These are phyloP conservation scores for Apiotrichum mycotoxinovorans DNA, from an alignment of 1,284 basidiomycete species.

Conservation along the genomic window DNA sequence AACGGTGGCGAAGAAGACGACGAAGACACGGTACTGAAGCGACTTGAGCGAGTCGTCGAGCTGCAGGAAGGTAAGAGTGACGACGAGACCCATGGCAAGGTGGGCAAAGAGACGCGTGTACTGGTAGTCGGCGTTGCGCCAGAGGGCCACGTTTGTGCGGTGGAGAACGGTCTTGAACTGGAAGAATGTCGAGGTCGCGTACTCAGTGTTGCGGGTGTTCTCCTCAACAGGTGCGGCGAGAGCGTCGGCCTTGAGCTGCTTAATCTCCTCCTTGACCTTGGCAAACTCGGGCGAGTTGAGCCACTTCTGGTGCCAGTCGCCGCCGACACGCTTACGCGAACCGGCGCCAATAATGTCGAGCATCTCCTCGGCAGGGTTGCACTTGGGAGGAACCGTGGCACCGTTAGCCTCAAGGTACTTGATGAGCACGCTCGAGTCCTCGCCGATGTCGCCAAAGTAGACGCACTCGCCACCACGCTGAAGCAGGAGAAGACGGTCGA, in stretches of 20 bases:
- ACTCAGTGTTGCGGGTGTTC: conserved; percentile 30
- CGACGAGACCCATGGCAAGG: conserved; percentile 69
- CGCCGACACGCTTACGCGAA: conserved; percentile 59
- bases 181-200: conserved; percentile 67
- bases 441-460: conserved; percentile 56
- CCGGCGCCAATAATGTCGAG: conserved; percentile 69
- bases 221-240: conserved; percentile 45
- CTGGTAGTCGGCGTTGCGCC: conserved; percentile 66
- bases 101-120: conserved; percentile 79
- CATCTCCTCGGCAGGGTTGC: conserved; percentile 56
- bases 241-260: conserved; percentile 52
- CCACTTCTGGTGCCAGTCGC: conserved; percentile 77
- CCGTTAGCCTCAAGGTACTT: conserved; percentile 57
- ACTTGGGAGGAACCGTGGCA: conserved; percentile 53
- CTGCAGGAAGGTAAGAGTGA: conserved; percentile 80
- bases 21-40: conserved; percentile 79
- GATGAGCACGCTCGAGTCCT: conserved; percentile 54
- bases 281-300: conserved; percentile 53
- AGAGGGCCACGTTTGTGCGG: conserved; percentile 72
- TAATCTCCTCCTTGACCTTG: conserved; percentile 49
- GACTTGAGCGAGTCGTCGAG: conserved; percentile 64
- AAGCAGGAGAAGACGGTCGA: conserved; percentile 56
- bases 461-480: conserved; percentile 50
- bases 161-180: conserved; percentile 72
- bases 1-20: conserved; percentile 49